Evolutionary conservation across 2,329 filamentous ascomycete species (phyloP).

Genomic region (Ophiocordyceps sinensis): DNA sequence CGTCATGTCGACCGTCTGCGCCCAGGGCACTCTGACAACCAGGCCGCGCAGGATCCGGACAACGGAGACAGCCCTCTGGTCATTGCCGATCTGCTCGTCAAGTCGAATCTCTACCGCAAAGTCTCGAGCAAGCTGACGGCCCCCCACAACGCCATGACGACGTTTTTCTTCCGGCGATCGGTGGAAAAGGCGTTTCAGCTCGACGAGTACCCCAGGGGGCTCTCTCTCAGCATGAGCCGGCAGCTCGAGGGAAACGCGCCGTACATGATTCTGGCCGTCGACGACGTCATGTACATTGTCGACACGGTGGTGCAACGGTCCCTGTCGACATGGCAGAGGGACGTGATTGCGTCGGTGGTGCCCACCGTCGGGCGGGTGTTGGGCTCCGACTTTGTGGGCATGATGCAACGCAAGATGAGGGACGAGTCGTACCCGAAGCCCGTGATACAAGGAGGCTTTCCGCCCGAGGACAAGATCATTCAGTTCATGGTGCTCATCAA

Average conservation of each 20-base stretch:
- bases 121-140: slow-evolving; percentile 57
- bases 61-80: slow-evolving; percentile 42
- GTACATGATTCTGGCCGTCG: slow-evolving; percentile 87
- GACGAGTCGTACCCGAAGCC: slow-evolving; percentile 86
- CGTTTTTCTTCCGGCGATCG: slow-evolving; percentile 90
- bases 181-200: slow-evolving; percentile 97
- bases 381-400: slow-evolving; percentile 80
- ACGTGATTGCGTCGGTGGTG: slow-evolving; percentile 63
- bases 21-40: neutral
- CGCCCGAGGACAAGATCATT: slow-evolving; percentile 78
- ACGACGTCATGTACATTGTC: slow-evolving; percentile 99
- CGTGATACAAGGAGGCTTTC: slow-evolving; percentile 61
- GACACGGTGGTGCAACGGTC: slow-evolving; percentile 81
- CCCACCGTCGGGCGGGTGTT: slow-evolving; percentile 69
- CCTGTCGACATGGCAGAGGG: slow-evolving; percentile 69
- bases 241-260: slow-evolving; percentile 65
- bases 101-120: slow-evolving; percentile 71
- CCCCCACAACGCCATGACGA: slow-evolving; percentile 85
- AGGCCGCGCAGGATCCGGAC: slow-evolving; percentile 28
- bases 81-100: slow-evolving; percentile 59
- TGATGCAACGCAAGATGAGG: slow-evolving; percentile 96
- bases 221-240: slow-evolving; percentile 62
- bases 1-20: neutral
- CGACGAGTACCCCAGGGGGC: slow-evolving; percentile 69
- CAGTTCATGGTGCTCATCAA: slow-evolving; percentile 89